Evolutionary conservation across 2,329 filamentous ascomycete species (phyloP).

Genomic region (Coniochaeta prunicola): DNA sequence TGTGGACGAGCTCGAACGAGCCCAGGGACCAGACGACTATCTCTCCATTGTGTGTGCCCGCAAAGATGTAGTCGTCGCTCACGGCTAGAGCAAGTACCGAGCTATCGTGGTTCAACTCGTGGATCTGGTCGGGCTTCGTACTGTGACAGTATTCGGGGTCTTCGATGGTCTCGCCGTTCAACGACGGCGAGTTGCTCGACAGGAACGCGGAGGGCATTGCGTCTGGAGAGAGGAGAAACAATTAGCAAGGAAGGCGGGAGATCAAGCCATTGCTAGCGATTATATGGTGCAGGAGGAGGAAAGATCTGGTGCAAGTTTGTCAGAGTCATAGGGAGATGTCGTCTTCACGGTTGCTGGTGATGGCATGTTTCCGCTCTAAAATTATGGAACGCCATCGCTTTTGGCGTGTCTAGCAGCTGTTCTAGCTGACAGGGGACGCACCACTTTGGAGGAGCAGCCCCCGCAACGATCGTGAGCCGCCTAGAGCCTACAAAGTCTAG

Average conservation of each 20-base stretch:
- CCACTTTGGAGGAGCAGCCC: background rate
- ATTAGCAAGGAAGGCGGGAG: background rate
- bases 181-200: background rate
- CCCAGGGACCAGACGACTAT: constrained; percentile 87
- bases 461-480: background rate
- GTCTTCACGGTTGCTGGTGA: background rate
- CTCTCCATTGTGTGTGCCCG: constrained; percentile 88
- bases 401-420: background rate
- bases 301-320: background rate
- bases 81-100: constrained; percentile 79
- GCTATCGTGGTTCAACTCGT: constrained; percentile 69
- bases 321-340: background rate
- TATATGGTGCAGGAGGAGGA: background rate
- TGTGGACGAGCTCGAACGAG: constrained; percentile 73
- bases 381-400: background rate
- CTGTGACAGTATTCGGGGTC: constrained; percentile 19
- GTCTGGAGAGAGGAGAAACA: background rate
- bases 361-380: background rate
- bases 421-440: background rate
- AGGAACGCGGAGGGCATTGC: constrained; percentile 8
- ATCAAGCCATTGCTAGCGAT: background rate
- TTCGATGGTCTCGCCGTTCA: background rate
- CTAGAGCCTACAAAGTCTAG: too few species aligned
- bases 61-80: constrained; percentile 75
- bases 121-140: constrained; percentile 54